Evolutionary conservation across 1,284 basidiomycete genomes (phyloP).

Genomic region (Earliella scabrosa): DNA sequence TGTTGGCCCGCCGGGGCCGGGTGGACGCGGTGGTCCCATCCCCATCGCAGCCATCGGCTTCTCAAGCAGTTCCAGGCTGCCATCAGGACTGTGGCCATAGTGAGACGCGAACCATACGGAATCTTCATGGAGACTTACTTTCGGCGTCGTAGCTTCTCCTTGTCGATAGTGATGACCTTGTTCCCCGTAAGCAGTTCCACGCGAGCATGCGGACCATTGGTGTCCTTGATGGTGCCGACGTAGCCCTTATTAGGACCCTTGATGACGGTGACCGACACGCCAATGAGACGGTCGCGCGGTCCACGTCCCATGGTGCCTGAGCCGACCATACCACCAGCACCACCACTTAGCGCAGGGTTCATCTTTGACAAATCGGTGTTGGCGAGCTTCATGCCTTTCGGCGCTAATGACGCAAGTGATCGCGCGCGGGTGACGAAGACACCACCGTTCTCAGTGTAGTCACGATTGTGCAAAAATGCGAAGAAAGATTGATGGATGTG

Average conservation of each 20-base stretch:
- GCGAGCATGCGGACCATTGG: conserved; percentile 85
- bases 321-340: conserved; percentile 79
- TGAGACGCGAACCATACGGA: neutral
- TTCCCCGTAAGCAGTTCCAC: conserved; percentile 93
- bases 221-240: conserved; percentile 93
- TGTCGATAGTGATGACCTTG: conserved; percentile 88
- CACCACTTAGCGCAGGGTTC: conserved; percentile 81
- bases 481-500: conserved; percentile 96
- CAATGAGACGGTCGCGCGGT: conserved; percentile 84
- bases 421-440: conserved; percentile 90
- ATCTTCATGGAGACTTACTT: conserved; percentile 58
- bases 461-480: conserved; percentile 94
- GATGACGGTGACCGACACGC: conserved; percentile 79
- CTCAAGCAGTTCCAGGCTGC: conserved; percentile 53
- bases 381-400: conserved; percentile 76
- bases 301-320: conserved; percentile 74
- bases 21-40: conserved; percentile 39
- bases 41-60: conserved; percentile 36
- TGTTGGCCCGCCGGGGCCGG: conserved; percentile 31
- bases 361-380: conserved; percentile 90
- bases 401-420: conserved; percentile 82
- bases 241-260: conserved; percentile 94
- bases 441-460: conserved; percentile 89
- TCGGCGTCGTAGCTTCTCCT: conserved; percentile 79
- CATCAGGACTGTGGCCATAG: conserved; percentile 50